Conservation (phyloP, 768 basidiomycete species). For the Tubosaeta brunneosetosa region DNA sequence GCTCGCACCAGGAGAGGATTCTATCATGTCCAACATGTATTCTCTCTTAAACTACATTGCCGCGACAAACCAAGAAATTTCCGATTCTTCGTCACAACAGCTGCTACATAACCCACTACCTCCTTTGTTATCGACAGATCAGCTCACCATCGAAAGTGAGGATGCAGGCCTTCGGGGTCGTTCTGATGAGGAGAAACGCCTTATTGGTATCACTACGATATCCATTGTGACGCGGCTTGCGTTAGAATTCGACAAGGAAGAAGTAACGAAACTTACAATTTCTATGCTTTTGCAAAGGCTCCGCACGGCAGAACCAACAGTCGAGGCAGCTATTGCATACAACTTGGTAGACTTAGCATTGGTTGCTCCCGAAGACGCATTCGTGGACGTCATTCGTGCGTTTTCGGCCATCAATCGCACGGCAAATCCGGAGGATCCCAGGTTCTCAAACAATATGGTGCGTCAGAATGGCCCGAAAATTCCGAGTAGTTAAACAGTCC, state of each 20-base stretch:
- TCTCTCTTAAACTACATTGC: slow-evolving; percentile 91
- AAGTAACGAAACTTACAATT: slow-evolving; percentile 83
- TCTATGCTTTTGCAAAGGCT: slow-evolving; percentile 91
- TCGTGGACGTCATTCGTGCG: slow-evolving; percentile 77
- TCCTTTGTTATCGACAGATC: slow-evolving; percentile 36
- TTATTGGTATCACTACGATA: slow-evolving; percentile 87
- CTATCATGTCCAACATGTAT: slow-evolving; percentile 94
- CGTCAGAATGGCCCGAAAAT: not conserved
- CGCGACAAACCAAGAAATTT: slow-evolving; percentile 73
- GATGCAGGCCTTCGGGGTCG: slow-evolving; percentile 62
- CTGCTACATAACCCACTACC: slow-evolving; percentile 38
- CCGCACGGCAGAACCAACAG: slow-evolving; percentile 76
- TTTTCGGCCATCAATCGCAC: slow-evolving; percentile 83
- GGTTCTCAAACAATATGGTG: slow-evolving; percentile 88
- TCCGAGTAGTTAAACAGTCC: not conserved
- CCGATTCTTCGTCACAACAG: slow-evolving; percentile 47
- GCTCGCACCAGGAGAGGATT: slow-evolving; percentile 83
- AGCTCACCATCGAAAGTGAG: slow-evolving; percentile 49
- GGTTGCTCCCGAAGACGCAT: slow-evolving; percentile 67
- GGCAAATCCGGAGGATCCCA: slow-evolving; percentile 83
- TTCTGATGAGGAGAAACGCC: slow-evolving; percentile 78
- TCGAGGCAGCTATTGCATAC: slow-evolving; percentile 88
- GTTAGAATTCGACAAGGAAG: slow-evolving; percentile 80
- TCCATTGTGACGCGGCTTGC: slow-evolving; percentile 86
- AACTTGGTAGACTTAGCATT: slow-evolving; percentile 89